Conservation (phyloP, 495 filamentous ascomycete genomes). For the Aspergillus nanangensis region DNA sequence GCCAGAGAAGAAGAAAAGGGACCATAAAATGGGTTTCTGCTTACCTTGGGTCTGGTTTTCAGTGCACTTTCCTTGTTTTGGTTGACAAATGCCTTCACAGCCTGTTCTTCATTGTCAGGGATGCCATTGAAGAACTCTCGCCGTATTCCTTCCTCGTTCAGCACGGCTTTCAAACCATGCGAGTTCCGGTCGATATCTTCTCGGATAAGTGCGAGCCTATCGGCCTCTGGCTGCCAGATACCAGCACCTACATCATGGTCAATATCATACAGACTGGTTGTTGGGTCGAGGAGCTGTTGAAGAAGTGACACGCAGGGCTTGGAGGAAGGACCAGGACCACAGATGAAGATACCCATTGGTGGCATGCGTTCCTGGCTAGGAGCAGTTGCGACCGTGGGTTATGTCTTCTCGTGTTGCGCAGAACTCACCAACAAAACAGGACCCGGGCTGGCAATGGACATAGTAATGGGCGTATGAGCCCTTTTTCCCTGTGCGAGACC, state of each 20-base stretch:
- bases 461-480: constrained; percentile 86
- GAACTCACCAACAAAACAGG: constrained; percentile 58
- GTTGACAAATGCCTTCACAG: constrained; percentile 62
- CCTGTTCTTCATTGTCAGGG: constrained; percentile 51
- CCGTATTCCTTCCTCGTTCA: constrained; percentile 54
- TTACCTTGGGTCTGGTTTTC: constrained; percentile 81
- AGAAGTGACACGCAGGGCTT: no score
- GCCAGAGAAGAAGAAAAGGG: no score
- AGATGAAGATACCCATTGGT: background rate
- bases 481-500: constrained; percentile 79
- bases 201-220: constrained; percentile 59
- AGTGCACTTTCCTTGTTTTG: constrained; percentile 67
- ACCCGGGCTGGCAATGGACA: constrained; percentile 56
- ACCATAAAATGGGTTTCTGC: constrained; percentile 20
- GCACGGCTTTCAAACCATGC: constrained; percentile 57
- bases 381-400: background rate
- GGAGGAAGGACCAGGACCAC: no score
- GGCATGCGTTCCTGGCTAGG: background rate
- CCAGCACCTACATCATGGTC: constrained; percentile 61
- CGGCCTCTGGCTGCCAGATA: constrained; percentile 68
- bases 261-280: background rate
- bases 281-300: no score
- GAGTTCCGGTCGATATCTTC: constrained; percentile 68
- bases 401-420: background rate
- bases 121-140: constrained; percentile 58